phyloP scores from a whole-genome alignment of 495 filamentous ascomycete species.

The Penicillium maclennaniae region DNA sequence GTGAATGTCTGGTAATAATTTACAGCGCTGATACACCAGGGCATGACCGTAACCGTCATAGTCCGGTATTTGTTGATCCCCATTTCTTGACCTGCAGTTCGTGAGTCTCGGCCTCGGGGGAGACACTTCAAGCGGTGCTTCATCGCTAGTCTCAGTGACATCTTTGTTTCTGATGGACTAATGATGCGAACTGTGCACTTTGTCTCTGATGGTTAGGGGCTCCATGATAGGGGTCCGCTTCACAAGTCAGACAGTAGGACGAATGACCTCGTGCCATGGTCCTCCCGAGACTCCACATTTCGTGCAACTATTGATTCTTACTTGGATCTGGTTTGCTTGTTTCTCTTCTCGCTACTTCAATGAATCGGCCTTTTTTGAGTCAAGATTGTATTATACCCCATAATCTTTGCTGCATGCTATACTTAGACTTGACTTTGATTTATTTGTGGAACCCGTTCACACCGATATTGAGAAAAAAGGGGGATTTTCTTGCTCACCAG shows the following conservation, averaged over 20 bases:
- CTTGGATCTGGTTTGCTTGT: slow-evolving; percentile 7
- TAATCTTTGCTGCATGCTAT: neutral
- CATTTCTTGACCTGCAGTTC: slow-evolving; percentile 1
- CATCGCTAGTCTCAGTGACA: slow-evolving; percentile 3
- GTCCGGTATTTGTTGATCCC: slow-evolving; percentile 1
- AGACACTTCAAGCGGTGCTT: slow-evolving; percentile 7
- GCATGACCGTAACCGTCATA: neutral
- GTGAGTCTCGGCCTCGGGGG: slow-evolving; percentile 10
- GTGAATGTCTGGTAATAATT: neutral
- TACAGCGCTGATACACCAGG: neutral
- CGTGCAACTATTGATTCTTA: slow-evolving; percentile 15
- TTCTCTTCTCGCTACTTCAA: neutral
- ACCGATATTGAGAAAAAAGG: neutral
- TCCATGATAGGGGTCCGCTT: slow-evolving; percentile 20
- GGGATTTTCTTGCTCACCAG: neutral
- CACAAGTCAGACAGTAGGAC: too few species aligned
- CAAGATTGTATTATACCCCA: neutral
- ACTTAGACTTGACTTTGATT: neutral
- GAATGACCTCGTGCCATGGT: slow-evolving; percentile 15
- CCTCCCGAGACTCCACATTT: slow-evolving; percentile 21
- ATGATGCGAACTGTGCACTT: neutral
- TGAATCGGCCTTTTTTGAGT: neutral
- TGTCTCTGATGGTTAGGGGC: neutral
- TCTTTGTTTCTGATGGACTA: neutral
- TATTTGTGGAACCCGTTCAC: neutral